Conservation (phyloP, 768 basidiomycete species). For the Steccherinum ochraceum region DNA sequence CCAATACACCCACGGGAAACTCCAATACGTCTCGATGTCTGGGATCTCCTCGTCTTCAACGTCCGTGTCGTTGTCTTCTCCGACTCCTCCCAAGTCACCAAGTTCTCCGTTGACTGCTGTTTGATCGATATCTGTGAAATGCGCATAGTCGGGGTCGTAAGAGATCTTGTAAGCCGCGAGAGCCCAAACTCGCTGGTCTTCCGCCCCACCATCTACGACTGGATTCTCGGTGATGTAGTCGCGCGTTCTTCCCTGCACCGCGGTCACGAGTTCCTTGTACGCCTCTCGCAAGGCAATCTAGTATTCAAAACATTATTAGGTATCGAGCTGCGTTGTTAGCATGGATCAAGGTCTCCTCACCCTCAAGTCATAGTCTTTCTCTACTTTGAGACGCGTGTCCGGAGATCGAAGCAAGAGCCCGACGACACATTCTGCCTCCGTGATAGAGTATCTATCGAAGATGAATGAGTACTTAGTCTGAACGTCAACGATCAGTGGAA, state of each 20-base stretch:
- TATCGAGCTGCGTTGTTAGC: neutral
- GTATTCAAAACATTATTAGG: neutral
- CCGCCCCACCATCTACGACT: neutral
- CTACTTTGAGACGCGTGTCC: constrained; percentile 3
- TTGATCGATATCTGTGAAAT: neutral
- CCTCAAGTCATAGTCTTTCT: constrained; percentile 5
- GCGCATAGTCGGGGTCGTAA: neutral
- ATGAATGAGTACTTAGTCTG: neutral
- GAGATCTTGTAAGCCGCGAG: constrained; percentile 4
- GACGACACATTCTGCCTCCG: constrained; percentile 6
- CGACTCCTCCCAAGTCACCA: neutral
- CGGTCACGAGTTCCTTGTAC: neutral
- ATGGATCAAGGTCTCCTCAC: neutral
- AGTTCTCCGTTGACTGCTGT: no score
- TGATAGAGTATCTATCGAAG: constrained; percentile 7
- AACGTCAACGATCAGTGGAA: neutral
- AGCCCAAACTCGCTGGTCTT: constrained; percentile 5
- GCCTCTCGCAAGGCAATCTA: constrained; percentile 9
- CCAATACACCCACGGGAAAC: neutral
- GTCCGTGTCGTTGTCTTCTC: neutral
- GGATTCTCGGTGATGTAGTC: neutral
- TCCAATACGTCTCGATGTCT: neutral
- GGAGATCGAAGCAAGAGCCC: constrained; percentile 8
- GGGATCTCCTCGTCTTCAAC: neutral
- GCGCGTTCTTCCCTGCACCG: neutral